Base-by-base conservation (phyloP, 2,329 filamentous ascomycete genomes). In the Lanzia echinophila region DNA sequence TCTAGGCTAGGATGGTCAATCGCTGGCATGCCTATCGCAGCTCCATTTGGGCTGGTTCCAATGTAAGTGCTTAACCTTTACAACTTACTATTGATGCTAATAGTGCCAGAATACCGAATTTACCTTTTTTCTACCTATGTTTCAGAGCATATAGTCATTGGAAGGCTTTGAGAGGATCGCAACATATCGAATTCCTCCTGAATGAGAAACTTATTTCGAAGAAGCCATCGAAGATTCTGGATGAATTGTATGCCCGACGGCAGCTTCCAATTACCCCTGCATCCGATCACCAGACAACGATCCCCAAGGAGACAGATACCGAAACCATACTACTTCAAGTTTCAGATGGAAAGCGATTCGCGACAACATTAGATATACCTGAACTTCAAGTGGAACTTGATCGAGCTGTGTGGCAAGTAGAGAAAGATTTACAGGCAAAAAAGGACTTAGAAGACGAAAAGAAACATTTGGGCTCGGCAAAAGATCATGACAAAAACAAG, bases 121-220 rank as follows among this genome's bases (percentile, higher is more conserved):
- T 99, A 12, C 94, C 94, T 17, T 97, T 97, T 76, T 97, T 97
- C 75, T 99, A 97, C 70, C 80, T 97, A 39, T 82, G 82, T 17
- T 99, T 95, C 73, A 82, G 94, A 60, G 87, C 90, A 24, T 97
- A 88, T 86, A 95, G 88, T 19, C 90, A 96, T 71, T 95, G 88
- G 83, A 82, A 86, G 73, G 94, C 94, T 50, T 74, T 95, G 51
- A 81, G 83, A 36, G 94, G 94, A 52, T 91, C 90, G 19, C 87
- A 83, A 64, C 88, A 97, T 68, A 74, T 97, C 33, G 82, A 92
- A 61, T 94, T 89, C 69, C 79, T 99, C 12, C 71, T 92, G 39
- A 73, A 87, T 54, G 84, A 91, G 60, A 82, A 86, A 46, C 79
- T 94, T 28, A 74, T 95, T 38, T 77, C 75, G 2, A 75, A 82